Evolutionary conservation across 2,329 filamentous ascomycete genomes (phyloP).

Genomic region (Clarireedia homoeocarpa): DNA sequence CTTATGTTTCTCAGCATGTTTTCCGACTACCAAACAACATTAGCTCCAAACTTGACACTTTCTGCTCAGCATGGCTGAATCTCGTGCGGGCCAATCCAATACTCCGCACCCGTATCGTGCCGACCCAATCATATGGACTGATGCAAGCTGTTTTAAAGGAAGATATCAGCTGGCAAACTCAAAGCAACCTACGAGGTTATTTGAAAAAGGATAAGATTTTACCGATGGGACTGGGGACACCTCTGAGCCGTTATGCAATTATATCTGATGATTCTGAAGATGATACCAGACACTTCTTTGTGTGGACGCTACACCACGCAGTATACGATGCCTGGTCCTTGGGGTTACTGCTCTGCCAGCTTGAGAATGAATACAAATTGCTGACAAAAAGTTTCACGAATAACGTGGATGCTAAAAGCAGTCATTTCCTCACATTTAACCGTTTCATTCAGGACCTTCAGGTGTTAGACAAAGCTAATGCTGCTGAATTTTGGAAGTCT

Average conservation of each 20-base stretch:
- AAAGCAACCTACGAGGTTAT: conserved; percentile 15
- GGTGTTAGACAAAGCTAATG: conserved; percentile 32
- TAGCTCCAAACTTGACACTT: conserved; percentile 11
- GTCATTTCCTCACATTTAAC: conserved; percentile 17
- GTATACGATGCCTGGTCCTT: conserved; percentile 49
- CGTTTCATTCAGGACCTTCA: conserved; percentile 41
- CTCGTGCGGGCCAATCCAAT: conserved; percentile 5
- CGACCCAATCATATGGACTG: conserved; percentile 20
- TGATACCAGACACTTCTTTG: conserved; percentile 31
- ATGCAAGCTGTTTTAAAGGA: conserved; percentile 15
- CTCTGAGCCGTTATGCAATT: conserved; percentile 1
- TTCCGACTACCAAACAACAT: conserved; percentile 16
- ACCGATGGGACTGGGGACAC: not conserved
- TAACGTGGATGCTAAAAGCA: conserved; percentile 21
- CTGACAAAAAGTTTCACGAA: conserved; percentile 17
- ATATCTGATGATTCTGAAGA: conserved; percentile 7
- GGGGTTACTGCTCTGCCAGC: conserved; percentile 29
- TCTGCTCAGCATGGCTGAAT: conserved; percentile 13
- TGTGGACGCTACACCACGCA: conserved; percentile 48
- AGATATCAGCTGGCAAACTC: conserved; percentile 9
- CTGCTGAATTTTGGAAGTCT: conserved; percentile 39
- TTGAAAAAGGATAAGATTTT: not conserved
- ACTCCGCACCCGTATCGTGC: conserved; percentile 20
- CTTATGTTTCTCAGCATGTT: conserved; percentile 30
- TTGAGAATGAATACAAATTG: conserved; percentile 12